Evolutionary conservation across 2,329 filamentous ascomycete species (phyloP).

Genomic region (Byssoonygena ceratinophila): DNA sequence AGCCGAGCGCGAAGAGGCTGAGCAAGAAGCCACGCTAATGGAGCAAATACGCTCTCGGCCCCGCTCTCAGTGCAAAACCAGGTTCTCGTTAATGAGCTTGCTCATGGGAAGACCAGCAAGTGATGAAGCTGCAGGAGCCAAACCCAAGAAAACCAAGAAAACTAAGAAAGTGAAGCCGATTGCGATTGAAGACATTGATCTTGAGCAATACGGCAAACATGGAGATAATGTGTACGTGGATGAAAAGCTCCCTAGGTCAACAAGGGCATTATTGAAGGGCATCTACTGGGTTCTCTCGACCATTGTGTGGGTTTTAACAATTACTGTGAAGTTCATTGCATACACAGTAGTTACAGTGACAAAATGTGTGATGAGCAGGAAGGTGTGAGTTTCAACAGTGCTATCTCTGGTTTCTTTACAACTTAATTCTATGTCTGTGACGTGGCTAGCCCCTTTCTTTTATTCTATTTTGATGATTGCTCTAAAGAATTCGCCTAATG

Average conservation of each 20-base stretch:
- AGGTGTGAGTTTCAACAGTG: conserved; percentile 27
- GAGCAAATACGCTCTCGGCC: conserved; percentile 23
- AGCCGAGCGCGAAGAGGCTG: conserved; percentile 35
- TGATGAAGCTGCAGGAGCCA: not conserved
- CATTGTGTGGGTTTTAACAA: conserved; percentile 30
- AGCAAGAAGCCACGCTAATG: conserved; percentile 30
- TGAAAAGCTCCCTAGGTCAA: conserved; percentile 32
- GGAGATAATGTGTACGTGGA: conserved; percentile 28
- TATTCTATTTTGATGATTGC: not conserved
- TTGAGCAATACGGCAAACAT: conserved; percentile 37
- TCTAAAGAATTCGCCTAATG: not conserved
- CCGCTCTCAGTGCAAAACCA: not conserved
- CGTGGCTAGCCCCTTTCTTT: not conserved
- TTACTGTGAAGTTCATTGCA: conserved; percentile 32
- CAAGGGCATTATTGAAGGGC: conserved; percentile 27
- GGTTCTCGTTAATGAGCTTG: conserved; percentile 12
- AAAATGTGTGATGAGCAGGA: conserved; percentile 34
- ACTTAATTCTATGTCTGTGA: not conserved
- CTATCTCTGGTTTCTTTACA: too few relatives aligned
- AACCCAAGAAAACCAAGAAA: conserved; percentile 21
- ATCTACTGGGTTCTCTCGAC: conserved; percentile 33
- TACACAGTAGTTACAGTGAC: conserved; percentile 34
- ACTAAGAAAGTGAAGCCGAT: conserved; percentile 23
- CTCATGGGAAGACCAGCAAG: not conserved
- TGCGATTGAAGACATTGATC: conserved; percentile 36